Base-by-base conservation (phyloP, 2,329 filamentous ascomycete species). In the Penicillium sp. region DNA sequence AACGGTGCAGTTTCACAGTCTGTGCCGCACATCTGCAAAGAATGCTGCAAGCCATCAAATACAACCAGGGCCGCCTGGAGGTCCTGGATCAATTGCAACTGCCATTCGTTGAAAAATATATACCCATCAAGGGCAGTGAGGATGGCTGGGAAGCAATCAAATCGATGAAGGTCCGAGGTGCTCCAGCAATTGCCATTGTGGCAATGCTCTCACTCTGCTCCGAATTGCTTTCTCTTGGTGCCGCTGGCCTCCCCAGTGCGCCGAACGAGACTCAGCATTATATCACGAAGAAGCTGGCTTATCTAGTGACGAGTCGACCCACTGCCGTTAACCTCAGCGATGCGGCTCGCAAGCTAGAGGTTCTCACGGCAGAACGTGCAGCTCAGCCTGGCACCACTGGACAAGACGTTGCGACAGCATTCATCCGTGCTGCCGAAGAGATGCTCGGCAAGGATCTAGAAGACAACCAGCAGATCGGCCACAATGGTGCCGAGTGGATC, bases 151-250 rank as follows among this genome's bases (percentile, higher is more conserved):
- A 84, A 66, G 84, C 84, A 4, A 87, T 87, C 67, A 84, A 82
- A 62, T 78, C 84, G 43, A 87, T 87, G 84, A 81, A 82, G 59
- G 78, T 80, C 13, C 79, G 84, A 46, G 88, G 90, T 33, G 94
- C 94, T 4, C 94, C 94, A 0, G 94, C 94, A 39, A 99, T 99
- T 70, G 94, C 94, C 37, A 97, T 99, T 59, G 94, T 99, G n/a
- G 94, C 94, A 18, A 90, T 89, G 17, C 82, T 99, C 27, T 87
- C 90, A 2, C 83, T 97, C 29, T 92, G 91, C 1, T 90, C 96
- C 7, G 93, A 97, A 71, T 75, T 97, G 7, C 78, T 85, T 44
- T 82, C 64, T 52, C 74, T 72, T 7, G 47, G 62, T 7, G 43
- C 58, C 2, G 33, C 58, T 18, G 60, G 62, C 13, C 61, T 80